phyloP scores from a whole-genome alignment of 306 rosid genomes.

The Herpetospermum pedunculosum region DNA sequence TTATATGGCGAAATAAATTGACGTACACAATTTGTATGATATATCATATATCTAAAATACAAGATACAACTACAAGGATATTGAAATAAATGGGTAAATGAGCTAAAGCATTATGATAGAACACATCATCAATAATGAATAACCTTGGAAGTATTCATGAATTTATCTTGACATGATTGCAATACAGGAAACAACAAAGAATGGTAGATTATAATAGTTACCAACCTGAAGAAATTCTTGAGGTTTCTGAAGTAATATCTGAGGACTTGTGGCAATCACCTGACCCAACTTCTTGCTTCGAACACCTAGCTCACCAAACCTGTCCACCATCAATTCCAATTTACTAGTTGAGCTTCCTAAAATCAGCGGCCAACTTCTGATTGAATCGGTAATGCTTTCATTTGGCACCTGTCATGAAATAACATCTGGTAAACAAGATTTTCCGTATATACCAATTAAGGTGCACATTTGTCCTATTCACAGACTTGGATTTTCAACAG shows the following conservation, averaged over 20 bases:
- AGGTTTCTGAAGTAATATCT: constrained; percentile 50
- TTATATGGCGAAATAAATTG: not conserved
- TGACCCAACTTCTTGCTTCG: constrained; percentile 44
- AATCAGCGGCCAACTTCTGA: constrained; percentile 73
- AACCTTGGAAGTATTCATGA: not conserved
- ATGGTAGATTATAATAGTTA: constrained; percentile 3
- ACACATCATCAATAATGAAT: not conserved
- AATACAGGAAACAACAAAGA: not conserved
- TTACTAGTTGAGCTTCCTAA: constrained; percentile 73
- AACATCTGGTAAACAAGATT: not conserved
- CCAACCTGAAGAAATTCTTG: constrained; percentile 58
- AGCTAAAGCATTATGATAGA: not conserved
- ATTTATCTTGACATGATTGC: not conserved
- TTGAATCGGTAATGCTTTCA: constrained; percentile 32
- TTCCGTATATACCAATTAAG: not conserved
- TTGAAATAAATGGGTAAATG: not conserved
- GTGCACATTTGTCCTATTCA: not conserved
- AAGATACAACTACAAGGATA: not conserved
- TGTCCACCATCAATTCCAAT: constrained; percentile 49
- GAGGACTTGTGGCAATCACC: constrained; percentile 72
- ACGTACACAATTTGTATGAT: not conserved
- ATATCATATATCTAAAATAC: not conserved
- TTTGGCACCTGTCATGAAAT: constrained; percentile 48
- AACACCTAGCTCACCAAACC: constrained; percentile 52
- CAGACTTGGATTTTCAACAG: not conserved